Percentiles rank a stretch among this genome's conserved stretches.
phyloP scores from a whole-genome alignment of 495 filamentous ascomycete species.

The Extremus antarcticus region DNA sequence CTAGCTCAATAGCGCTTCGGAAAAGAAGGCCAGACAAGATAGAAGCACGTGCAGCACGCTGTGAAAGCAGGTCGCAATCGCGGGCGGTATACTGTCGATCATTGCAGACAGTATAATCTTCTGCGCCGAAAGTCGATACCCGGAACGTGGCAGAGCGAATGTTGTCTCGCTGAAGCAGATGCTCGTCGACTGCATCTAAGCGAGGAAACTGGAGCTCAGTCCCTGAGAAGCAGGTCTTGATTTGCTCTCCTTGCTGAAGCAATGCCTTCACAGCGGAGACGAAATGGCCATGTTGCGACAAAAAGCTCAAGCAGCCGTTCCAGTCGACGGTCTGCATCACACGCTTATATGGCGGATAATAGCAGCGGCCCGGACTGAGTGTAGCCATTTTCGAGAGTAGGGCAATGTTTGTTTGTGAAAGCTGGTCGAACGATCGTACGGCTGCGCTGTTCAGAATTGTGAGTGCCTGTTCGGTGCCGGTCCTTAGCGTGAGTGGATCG shows the following conservation, averaged over 20 bases:
- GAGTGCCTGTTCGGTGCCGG: slow-evolving; percentile 53
- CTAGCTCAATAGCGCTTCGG: no score
- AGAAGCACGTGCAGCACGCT: no score
- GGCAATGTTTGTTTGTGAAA: slow-evolving; percentile 32
- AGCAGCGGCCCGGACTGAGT: slow-evolving; percentile 42
- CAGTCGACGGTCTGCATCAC: slow-evolving; percentile 43
- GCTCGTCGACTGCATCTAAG: neutral
- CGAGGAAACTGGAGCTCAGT: neutral
- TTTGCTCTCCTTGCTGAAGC: slow-evolving; percentile 29
- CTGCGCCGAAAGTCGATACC: slow-evolving; percentile 43
- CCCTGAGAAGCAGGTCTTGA: slow-evolving; percentile 20
- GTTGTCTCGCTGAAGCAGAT: slow-evolving; percentile 33
- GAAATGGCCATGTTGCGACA: slow-evolving; percentile 45
- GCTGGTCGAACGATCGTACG: slow-evolving; percentile 38
- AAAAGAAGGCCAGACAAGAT: no score
- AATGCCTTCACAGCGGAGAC: slow-evolving; percentile 31
- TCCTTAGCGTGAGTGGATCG: slow-evolving; percentile 45
- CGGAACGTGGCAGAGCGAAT: slow-evolving; percentile 41
- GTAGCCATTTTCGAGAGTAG: slow-evolving; percentile 37
- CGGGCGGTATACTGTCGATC: no score
- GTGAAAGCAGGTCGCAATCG: no score
- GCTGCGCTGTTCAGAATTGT: slow-evolving; percentile 39
- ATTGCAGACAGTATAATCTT: slow-evolving; percentile 32
- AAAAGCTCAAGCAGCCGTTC: slow-evolving; percentile 32
- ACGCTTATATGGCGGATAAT: slow-evolving; percentile 43